These are phyloP conservation scores for Chrysanthemum makinoi DNA, from an alignment of 129 eudicot genomes.

Conservation along the genomic window DNA sequence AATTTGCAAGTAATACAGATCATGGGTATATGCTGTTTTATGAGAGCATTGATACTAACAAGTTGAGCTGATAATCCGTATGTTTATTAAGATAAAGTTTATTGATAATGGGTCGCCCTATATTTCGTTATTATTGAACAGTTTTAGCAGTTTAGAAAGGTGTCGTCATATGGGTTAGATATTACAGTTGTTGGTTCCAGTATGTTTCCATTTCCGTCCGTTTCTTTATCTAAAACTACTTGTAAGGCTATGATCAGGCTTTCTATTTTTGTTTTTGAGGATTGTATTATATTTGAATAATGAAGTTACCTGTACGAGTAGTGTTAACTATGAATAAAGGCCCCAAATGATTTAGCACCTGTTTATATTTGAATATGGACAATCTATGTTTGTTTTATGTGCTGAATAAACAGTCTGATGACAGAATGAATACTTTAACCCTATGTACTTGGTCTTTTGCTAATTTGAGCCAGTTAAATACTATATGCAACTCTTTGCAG, in stretches of 20 bases:
- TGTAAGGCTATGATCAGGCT: background rate
- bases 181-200: constrained; percentile 29
- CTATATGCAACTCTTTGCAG: too few relatives aligned
- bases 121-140: constrained; percentile 14
- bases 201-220: constrained; percentile 14
- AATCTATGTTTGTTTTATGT: too few relatives aligned
- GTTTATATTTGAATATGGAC: too few relatives aligned
- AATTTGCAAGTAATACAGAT: constrained; percentile 70
- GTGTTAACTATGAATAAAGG: background rate
- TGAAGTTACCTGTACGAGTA: too few relatives aligned
- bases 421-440: too few relatives aligned
- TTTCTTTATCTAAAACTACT: background rate
- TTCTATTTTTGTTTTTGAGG: background rate
- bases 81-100: constrained; percentile 8
- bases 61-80: constrained; percentile 22
- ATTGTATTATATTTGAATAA: background rate
- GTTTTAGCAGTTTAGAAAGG: constrained; percentile 17
- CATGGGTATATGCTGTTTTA: constrained; percentile 72
- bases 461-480: too few relatives aligned
- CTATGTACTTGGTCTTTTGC: too few relatives aligned
- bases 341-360: too few relatives aligned
- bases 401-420: too few relatives aligned
- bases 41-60: constrained; percentile 46
- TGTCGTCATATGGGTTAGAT: constrained; percentile 23
- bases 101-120: background rate